Evolutionary conservation across 768 basidiomycete genomes (phyloP), one percentile per base, ranked within the genome.

Genomic region (Tricholoma sp.): DNA sequence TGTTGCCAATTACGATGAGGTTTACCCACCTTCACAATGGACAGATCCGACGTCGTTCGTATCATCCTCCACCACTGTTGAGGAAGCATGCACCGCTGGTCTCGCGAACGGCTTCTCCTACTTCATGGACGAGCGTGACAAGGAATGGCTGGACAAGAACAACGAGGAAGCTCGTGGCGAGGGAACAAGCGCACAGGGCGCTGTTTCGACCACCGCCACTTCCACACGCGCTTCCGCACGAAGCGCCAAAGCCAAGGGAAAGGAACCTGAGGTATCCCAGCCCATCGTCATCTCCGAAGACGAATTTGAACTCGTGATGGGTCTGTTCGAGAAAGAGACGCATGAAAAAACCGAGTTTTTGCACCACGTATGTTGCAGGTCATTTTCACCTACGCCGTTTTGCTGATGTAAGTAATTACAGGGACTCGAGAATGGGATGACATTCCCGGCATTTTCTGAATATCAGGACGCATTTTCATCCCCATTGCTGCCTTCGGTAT

Each of bases 301-400:
- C 63, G 88, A 94, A 63, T 96, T 98, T 59, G 97, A 99, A 70
- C 79, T 94, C 59, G 84, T 96, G 56, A 96, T 98, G 94, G 92
- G 92, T 18, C 69, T 98, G 49, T 87, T 96, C 64, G 97, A 99
- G 76, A 89, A 88, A 66, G 79, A 88, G 44, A 92, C 94, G 0
- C 91, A 95, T 61, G 90, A 94, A 65, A 89, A 87, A 67, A 87
- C 89, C 0, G 93, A 94, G 59, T 93, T 86, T 69, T 78, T 98
- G 5, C 94, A 97, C 68, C 85, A 91, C 65, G 95, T 94, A 31
- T 15, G 52, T 53, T 10, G 7, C 10, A 31, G 68, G 91, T 83
- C 24, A 17, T 11, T 44, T 44, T 24, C 52, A 34, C 54, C 24
- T 55, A 24, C 45, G 0, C 18, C 24, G 2, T 54, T 4, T 20